Evolutionary conservation across 148 eudicot genomes (phyloP).

Genomic region (Suaeda aralocaspica): DNA sequence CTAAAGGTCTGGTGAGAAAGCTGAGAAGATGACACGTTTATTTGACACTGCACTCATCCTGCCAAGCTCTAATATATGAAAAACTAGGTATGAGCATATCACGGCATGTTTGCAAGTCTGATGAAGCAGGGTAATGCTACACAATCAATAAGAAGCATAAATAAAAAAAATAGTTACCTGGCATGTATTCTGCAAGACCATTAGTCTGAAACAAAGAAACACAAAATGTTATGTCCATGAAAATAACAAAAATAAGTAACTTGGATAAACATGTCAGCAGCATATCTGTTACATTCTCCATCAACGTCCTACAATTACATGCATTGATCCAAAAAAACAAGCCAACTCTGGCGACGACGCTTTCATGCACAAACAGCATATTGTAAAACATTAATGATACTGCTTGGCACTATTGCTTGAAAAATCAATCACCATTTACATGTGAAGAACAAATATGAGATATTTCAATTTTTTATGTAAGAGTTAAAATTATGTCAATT

Average conservation of each 20-base stretch:
- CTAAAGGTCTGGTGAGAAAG: too few species aligned
- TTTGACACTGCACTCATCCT: too few species aligned
- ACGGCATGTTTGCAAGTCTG: background rate
- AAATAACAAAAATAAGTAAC: background rate
- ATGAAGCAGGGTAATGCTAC: constrained; percentile 8
- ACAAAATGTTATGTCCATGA: constrained; percentile 25
- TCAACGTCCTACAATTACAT: background rate
- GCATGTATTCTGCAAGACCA: constrained; percentile 92
- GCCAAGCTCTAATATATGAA: too few species aligned
- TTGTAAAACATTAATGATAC: background rate
- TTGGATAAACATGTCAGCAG: constrained; percentile 1
- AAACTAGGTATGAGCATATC: too few species aligned
- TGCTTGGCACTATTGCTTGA: background rate
- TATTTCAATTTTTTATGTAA: too few species aligned
- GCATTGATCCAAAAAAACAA: background rate
- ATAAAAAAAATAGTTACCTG: constrained; percentile 48
- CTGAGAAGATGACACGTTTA: too few species aligned
- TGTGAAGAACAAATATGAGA: background rate
- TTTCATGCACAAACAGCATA: background rate
- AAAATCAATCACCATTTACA: constrained; percentile 1
- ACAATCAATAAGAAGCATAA: constrained; percentile 1
- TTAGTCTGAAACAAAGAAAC: constrained; percentile 67
- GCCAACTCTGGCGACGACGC: background rate
- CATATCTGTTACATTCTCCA: too few species aligned
- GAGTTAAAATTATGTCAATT: too few species aligned